phyloP scores from a whole-genome alignment of 2,329 filamentous ascomycete species.

The Epichloe sibirici region DNA sequence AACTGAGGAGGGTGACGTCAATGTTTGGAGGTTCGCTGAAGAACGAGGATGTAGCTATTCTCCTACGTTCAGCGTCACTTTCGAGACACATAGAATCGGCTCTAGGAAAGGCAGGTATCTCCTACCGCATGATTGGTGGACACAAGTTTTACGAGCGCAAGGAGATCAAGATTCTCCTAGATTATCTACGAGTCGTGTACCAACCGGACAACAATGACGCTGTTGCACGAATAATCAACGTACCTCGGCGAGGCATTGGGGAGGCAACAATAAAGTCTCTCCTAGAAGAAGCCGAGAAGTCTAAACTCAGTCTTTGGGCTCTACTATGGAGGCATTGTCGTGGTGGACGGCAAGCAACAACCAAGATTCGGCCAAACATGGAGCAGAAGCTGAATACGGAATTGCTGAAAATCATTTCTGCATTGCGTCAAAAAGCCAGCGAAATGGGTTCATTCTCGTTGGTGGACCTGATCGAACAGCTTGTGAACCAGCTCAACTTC shows the following conservation, averaged over 20 bases:
- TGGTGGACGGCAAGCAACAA: conserved; percentile 33
- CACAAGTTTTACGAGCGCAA: conserved; percentile 82
- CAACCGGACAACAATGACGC: conserved; percentile 83
- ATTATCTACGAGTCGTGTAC: conserved; percentile 77
- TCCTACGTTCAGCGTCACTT: conserved; percentile 72
- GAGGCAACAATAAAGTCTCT: conserved; percentile 64
- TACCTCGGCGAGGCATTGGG: conserved; percentile 69
- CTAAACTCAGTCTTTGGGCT: conserved; percentile 61
- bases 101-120: conserved; percentile 66
- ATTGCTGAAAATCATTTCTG: conserved; percentile 31
- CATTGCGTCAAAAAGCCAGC: conserved; percentile 18
- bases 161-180: conserved; percentile 76
- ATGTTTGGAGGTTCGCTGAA: conserved; percentile 64
- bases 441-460: conserved; percentile 22
- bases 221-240: conserved; percentile 71
- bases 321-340: conserved; percentile 48
- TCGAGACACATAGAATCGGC: conserved; percentile 79
- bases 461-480: conserved; percentile 36
- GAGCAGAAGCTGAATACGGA: conserved; percentile 41
- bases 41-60: conserved; percentile 69
- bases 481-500: conserved; percentile 56
- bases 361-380: conserved; percentile 36
- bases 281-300: conserved; percentile 62
- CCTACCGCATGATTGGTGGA: conserved; percentile 87
- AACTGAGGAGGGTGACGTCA: conserved; percentile 58